Base-by-base conservation (phyloP, 768 basidiomycete genomes). In the Naematelia encephala region DNA sequence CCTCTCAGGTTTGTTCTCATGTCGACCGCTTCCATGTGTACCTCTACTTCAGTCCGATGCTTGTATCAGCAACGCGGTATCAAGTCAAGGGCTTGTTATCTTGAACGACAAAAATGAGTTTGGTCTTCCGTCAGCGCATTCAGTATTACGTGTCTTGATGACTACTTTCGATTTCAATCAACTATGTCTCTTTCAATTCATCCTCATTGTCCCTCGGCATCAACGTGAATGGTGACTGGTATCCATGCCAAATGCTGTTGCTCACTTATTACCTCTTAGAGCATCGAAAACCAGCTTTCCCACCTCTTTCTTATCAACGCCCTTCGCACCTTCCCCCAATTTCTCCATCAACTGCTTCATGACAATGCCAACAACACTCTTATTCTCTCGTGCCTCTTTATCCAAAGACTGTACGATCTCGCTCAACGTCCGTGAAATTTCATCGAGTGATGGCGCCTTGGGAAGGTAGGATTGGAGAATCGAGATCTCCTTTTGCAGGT, bases 221-320 rank as follows among this genome's bases (percentile, higher is more conserved):
- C 34, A 8, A 8, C 34, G 34, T 39, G 16, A 39, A 39, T 39
- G 34, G 8, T 34, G 19, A 22, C 11, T 22, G 4, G 4, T 29
- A 47, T 48, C 10, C 27, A 30, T 19, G 46, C 47, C 52, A 29
- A 25, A n/a, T 25, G 29, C 27, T 54, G n/a, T 54, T 27, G 8
- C 21, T 62, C 42, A 62, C 45, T 63, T 67, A 61, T 70, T n/a
- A n/a, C n/a, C n/a, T n/a, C n/a, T 74, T 56, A 77, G 52, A 49
- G 64, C 64, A 51, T 77, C 76, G 14, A 49, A 57, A 21, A 77
- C 70, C 57, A 61, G 49, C 51, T 67, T 74, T 1, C 74, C 74
- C 28, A 75, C 54, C 34, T 69, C 67, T 61, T 77, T 77, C 62
- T 69, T 72, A 58, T 77, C 74, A 51, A 66, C 68, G 1, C 44